phyloP scores from a whole-genome alignment of 2,329 filamentous ascomycete genomes.

The Xylaria sp. region DNA sequence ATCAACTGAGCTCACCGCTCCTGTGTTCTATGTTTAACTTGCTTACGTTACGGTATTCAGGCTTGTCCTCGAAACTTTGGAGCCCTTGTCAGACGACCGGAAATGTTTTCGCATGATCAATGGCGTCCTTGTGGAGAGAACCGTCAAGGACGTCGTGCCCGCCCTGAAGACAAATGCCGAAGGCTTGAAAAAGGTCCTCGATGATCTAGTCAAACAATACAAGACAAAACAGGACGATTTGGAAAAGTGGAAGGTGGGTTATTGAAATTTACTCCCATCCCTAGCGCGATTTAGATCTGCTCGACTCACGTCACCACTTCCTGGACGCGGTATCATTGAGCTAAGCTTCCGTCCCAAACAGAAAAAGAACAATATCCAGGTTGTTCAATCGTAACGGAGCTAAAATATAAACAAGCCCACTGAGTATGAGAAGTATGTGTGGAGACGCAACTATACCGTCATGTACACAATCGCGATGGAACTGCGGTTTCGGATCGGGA shows the following conservation, averaged over 20 bases:
- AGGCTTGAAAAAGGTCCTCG: conserved; percentile 90
- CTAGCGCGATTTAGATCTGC: conserved; percentile 17
- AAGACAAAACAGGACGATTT: conserved; percentile 93
- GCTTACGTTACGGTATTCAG: conserved; percentile 61
- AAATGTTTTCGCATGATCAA: conserved; percentile 99
- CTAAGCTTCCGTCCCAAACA: conserved; percentile 54
- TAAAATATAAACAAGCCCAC: conserved; percentile 34
- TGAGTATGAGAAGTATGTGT: conserved; percentile 24
- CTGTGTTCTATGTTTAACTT: conserved; percentile 30
- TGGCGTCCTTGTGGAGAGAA: conserved; percentile 92
- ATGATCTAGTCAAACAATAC: conserved; percentile 96
- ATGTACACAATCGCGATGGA: conserved; percentile 25
- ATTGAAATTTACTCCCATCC: conserved; percentile 17
- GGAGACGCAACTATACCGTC: conserved; percentile 32
- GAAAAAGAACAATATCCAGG: conserved; percentile 92
- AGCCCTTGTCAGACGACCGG: conserved; percentile 82
- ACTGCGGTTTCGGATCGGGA: conserved; percentile 26
- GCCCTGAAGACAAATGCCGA: conserved; percentile 94
- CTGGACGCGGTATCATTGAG: conserved; percentile 20
- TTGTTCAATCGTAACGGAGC: conserved; percentile 75
- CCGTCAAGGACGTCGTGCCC: conserved; percentile 90
- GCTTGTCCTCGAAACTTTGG: conserved; percentile 91
- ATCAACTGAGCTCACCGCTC: conserved; percentile 54
- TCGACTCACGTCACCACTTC: conserved; percentile 34
- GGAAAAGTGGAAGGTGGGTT: conserved; percentile 93